Evolutionary conservation across 352 stramenopile species (phyloP), one percentile per base, ranked within the genome.

Genomic region (Globisporangium rhizosaccharum): DNA sequence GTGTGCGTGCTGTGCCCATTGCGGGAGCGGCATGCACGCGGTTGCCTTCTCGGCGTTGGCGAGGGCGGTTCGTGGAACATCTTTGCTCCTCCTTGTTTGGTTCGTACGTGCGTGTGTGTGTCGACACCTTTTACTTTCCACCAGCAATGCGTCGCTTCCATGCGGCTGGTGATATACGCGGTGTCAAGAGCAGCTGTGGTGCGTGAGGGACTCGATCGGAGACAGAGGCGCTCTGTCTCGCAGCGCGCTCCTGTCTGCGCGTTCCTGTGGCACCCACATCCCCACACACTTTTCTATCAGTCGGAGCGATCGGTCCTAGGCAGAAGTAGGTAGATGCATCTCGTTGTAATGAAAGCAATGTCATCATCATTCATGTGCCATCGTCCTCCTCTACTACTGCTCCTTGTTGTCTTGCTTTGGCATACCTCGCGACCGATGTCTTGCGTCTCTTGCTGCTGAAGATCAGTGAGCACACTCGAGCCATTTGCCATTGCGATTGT

Each of bases 121-220:
- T 73, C 71, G 74, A 81, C 77, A 80, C 44, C 67, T 84, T 87
- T 79, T 67, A 81, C 76, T 88, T 90, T 90, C 76, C 70, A 87
- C 72, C 74, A 58, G 66, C 60, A 42, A 51, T 69, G 66, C 75
- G 47, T 59, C 60, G 49, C 45, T 64, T 69, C 68, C 56, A 64
- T 85, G 71, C 60, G 63, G 68, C 62, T 70, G 61, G 71, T 87
- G 78, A 85, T 90, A 90, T 90, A 90, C 78, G 81, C 79, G 83
- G 78, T 90, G 81, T 79, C 85, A 59, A 90, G 55, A 90, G 59
- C 65, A 63, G 75, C 51, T 48, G 62, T 68, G 62, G 56, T 83
- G 70, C 65, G 63, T 61, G 70, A 74, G 72, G 60, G 78, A 72
- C 49, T 56, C 48, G 37, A 49, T 59, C 46, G 39, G 55, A 23